Evolutionary conservation across 495 filamentous ascomycete species (phyloP).

Genomic region (Acidomyces sp.): DNA sequence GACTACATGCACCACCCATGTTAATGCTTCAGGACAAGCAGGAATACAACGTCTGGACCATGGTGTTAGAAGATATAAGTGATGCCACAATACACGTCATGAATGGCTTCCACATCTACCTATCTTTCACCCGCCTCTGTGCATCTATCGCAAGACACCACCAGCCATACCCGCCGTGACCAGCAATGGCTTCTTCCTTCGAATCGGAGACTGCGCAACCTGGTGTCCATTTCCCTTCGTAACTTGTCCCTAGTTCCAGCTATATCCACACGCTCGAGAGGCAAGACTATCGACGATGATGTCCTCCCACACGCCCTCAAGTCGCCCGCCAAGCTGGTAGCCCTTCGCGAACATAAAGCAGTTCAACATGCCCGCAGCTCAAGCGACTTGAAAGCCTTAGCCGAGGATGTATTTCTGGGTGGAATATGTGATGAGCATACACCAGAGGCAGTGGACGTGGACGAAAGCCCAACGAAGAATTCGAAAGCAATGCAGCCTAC

Average conservation of each 20-base stretch:
- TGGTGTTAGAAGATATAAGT: too few species aligned
- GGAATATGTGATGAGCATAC: too few species aligned
- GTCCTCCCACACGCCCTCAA: slow-evolving; percentile 55
- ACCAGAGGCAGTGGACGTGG: slow-evolving; percentile 3
- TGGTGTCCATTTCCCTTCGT: slow-evolving; percentile 74
- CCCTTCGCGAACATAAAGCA: slow-evolving; percentile 40
- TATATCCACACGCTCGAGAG: slow-evolving; percentile 37
- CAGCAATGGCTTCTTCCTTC: slow-evolving; percentile 39
- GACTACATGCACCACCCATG: too few species aligned
- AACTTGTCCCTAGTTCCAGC: slow-evolving; percentile 54
- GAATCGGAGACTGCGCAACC: slow-evolving; percentile 81
- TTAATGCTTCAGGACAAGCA: too few species aligned
- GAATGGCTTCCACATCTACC: too few species aligned
- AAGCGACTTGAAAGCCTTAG: slow-evolving; percentile 40
- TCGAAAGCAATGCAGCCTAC: slow-evolving; percentile 11
- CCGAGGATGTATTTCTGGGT: slow-evolving; percentile 5
- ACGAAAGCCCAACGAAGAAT: slow-evolving; percentile 6
- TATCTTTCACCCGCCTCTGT: too few species aligned
- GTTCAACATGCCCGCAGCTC: slow-evolving; percentile 65
- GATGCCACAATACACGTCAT: too few species aligned
- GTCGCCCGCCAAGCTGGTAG: slow-evolving; percentile 54
- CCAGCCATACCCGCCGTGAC: slow-evolving; percentile 36
- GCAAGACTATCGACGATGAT: slow-evolving; percentile 75
- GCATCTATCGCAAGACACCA: too few species aligned
- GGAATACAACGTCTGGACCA: too few species aligned